Base-by-base conservation (phyloP, 768 basidiomycete species). In the Tulasnella sp. region DNA sequence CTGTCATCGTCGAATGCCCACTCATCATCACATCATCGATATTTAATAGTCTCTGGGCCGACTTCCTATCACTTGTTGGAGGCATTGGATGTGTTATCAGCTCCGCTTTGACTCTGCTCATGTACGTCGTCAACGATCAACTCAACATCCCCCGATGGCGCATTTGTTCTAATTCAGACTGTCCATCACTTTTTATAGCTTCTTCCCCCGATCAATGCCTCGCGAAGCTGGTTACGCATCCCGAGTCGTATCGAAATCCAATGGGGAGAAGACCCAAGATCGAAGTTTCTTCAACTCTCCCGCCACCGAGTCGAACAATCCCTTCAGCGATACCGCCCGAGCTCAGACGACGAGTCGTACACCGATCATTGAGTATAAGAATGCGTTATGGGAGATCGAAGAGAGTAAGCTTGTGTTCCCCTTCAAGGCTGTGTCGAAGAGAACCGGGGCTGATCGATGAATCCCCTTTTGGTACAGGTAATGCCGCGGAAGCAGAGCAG, bases 121-220 rank as follows among this genome's bases (percentile, higher is more conserved):
- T 89, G n/a, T n/a, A n/a, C n/a, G n/a, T n/a, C n/a, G n/a, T n/a
- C n/a, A n/a, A n/a, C n/a, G n/a, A n/a, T n/a, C n/a, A n/a, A n/a
- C n/a, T n/a, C n/a, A n/a, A n/a, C n/a, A n/a, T n/a, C n/a, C n/a
- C n/a, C n/a, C n/a, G n/a, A n/a, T n/a, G n/a, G n/a, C n/a, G n/a
- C n/a, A n/a, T n/a, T n/a, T n/a, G n/a, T n/a, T n/a, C n/a, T n/a
- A n/a, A n/a, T n/a, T n/a, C n/a, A n/a, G n/a, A n/a, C n/a, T n/a
- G n/a, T n/a, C n/a, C n/a, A n/a, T n/a, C n/a, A n/a, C n/a, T n/a
- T n/a, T n/a, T n/a, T n/a, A n/a, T n/a, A n/a, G n/a, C 34, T 90
- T 90, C 76, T 90, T 89, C 73, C 88, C 88, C 54, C 84, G 88
- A 42, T 85, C 84, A 4, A 77, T 84, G 45, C 78, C 85, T 69